phyloP scores from a whole-genome alignment of 1,284 basidiomycete genomes.

The Amylostereum chailletii region DNA sequence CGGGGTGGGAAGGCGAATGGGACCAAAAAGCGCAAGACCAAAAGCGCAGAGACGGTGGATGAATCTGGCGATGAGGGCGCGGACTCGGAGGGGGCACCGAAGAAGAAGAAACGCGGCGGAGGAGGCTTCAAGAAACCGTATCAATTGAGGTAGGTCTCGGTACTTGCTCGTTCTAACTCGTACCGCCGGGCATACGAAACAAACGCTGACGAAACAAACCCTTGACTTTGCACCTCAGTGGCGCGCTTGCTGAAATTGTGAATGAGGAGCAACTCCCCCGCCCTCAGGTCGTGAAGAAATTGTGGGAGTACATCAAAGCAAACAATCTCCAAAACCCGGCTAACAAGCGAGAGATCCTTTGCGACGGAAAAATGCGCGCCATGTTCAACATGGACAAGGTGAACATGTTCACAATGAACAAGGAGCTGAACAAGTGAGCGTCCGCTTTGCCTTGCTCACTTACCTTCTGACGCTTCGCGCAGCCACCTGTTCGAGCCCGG shows the following conservation, averaged over 20 bases:
- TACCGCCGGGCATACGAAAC: no score
- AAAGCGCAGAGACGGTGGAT: constrained; percentile 47
- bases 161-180: not conserved
- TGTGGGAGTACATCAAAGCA: constrained; percentile 81
- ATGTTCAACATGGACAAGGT: constrained; percentile 63
- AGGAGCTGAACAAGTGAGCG: constrained; percentile 67
- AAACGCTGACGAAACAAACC: no score
- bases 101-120: constrained; percentile 20
- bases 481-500: no score
- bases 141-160: constrained; percentile 47
- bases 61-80: constrained; percentile 44
- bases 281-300: constrained; percentile 80
- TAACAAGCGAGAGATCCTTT: constrained; percentile 76
- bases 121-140: constrained; percentile 72
- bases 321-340: constrained; percentile 73
- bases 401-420: constrained; percentile 53
- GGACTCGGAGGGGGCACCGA: constrained; percentile 24
- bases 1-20: constrained; percentile 31
- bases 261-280: constrained; percentile 57
- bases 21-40: constrained; percentile 35
- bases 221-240: no score
- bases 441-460: not conserved
- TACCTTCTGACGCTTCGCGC: no score
- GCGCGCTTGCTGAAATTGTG: not conserved
- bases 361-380: constrained; percentile 58